Evolutionary conservation across 371 early-diverging fungal genomes (phyloP), one percentile per base, ranked within the genome.

Genomic region (Actinomortierella ambigua): DNA sequence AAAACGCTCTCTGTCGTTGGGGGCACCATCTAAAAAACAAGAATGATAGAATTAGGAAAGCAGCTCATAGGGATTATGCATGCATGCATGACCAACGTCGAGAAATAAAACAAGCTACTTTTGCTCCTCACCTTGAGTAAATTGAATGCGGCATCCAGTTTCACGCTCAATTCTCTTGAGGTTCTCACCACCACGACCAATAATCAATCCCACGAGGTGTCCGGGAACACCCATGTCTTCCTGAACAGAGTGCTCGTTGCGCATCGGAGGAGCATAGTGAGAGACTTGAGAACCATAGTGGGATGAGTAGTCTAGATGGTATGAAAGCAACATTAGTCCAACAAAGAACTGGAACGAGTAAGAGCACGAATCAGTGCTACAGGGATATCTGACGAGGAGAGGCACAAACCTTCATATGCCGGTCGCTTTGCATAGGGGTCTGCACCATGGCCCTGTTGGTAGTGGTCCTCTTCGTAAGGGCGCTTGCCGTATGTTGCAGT

Each of bases 101-200:
- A 13, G 29, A 48, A 39, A 46, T 9, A 11, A 48, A 39, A 46
- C 3, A 11, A 34, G 7, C 34, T 11, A 6, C 34, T 34, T 6
- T 11, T 34, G 34, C 34, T 11, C 27, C 27, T 63, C 75, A 84
- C 89, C 90, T 71, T 79, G 81, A 11, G 83, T 76, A 71, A 94
- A 86, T 67, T 91, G 91, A 14, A 94, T 83, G 49, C 82, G 82
- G 34, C 86, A 86, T 40, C 88, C 88, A n/a, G 87, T 81, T 50
- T 82, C 79, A 28, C 85, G 78, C 75, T 95, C 93, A 61, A 95
- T 91, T 29, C 86, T 77, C 68, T 91, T 89, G 57, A 95, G 73
- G 69, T 88, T 92, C 53, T 92, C 93, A 13, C 95, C 95, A 18
- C 87, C 86, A 42, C 89, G 82, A 9, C 95, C 95, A 73, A 95